Evolutionary conservation across 352 stramenopile species (phyloP).

Genomic region (Phytophthora megakarya): DNA sequence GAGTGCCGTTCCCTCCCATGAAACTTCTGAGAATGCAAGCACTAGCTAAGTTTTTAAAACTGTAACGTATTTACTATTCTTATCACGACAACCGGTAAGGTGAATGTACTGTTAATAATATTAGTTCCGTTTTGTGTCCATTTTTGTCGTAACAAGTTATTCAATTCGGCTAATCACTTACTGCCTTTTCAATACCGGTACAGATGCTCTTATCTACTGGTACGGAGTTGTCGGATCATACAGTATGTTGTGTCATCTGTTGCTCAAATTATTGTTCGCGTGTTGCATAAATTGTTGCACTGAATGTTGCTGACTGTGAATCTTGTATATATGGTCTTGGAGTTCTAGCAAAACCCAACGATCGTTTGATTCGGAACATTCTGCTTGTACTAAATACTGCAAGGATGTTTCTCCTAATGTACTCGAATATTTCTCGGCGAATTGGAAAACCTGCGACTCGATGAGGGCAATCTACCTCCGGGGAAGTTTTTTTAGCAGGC

Average conservation of each 20-base stretch:
- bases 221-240: neutral
- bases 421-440: neutral
- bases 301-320: no score
- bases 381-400: no score
- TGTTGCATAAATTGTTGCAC: no score
- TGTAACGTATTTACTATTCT: no score
- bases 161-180: neutral
- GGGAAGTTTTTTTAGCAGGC: neutral
- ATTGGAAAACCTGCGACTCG: slow-evolving; percentile 5
- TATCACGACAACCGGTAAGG: neutral
- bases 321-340: no score
- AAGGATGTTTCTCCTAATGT: neutral
- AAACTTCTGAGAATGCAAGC: no score
- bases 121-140: neutral
- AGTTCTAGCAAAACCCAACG: no score
- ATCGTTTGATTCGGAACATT: neutral
- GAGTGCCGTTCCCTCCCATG: no score
- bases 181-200: neutral
- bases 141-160: no score
- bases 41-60: no score
- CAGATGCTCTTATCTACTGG: slow-evolving; percentile 14
- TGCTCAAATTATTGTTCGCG: no score
- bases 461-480: slow-evolving; percentile 15
- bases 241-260: no score
- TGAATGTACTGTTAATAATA: neutral